phyloP scores from a whole-genome alignment of 805 yeast genomes.

The Candida easanensis region DNA sequence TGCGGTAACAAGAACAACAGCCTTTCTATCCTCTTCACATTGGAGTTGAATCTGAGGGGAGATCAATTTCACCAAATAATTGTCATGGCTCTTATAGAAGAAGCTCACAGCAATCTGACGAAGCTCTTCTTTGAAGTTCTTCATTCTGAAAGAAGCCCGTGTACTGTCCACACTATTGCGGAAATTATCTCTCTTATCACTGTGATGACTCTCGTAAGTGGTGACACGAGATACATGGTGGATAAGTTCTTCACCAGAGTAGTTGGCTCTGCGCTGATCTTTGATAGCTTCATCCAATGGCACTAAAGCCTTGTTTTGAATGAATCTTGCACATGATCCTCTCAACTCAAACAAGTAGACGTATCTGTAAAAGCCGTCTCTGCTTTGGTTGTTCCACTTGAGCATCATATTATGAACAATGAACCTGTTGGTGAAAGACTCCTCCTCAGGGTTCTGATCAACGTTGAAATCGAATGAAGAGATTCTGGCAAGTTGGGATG shows the following conservation, averaged over 20 bases:
- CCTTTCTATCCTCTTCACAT: slow-evolving; percentile 46
- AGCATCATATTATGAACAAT: slow-evolving; percentile 68
- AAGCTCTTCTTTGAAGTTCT: slow-evolving; percentile 52
- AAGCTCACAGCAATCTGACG: slow-evolving; percentile 36
- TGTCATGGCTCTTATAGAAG: slow-evolving; percentile 41
- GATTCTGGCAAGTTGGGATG: slow-evolving; percentile 2
- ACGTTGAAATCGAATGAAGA: slow-evolving; percentile 15
- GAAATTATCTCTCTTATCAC: slow-evolving; percentile 8
- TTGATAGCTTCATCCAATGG: slow-evolving; percentile 50
- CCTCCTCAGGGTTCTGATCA: slow-evolving; percentile 16
- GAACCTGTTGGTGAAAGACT: slow-evolving; percentile 51
- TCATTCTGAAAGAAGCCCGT: slow-evolving; percentile 31
- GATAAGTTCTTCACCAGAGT: slow-evolving; percentile 10
- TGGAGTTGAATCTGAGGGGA: slow-evolving; percentile 82
- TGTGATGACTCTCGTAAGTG: slow-evolving; percentile 17
- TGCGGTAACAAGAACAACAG: slow-evolving; percentile 68
- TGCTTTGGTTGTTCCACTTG: slow-evolving; percentile 71
- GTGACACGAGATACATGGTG: slow-evolving; percentile 19
- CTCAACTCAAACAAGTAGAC: slow-evolving; percentile 46
- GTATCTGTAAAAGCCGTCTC: slow-evolving; percentile 64
- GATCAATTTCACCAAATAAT: slow-evolving; percentile 63
- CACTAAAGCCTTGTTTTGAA: slow-evolving; percentile 47
- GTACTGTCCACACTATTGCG: slow-evolving; percentile 13
- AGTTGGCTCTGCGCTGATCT: slow-evolving; percentile 27
- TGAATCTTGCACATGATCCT: slow-evolving; percentile 40